Conservation (phyloP, 106 monocot species). For the Dactylorhiza incarnata region DNA sequence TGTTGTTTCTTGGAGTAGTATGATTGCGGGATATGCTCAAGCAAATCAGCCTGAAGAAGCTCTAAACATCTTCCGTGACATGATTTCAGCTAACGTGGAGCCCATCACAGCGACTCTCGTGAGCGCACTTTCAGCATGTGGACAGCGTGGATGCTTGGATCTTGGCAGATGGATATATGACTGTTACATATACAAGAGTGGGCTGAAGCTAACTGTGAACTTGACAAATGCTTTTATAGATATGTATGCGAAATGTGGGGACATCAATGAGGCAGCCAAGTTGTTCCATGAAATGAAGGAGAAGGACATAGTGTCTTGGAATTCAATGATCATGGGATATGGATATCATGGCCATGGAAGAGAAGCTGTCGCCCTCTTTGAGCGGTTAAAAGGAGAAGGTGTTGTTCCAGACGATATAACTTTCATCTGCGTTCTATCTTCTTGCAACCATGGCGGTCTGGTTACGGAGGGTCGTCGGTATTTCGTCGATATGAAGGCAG, state of each 20-base stretch:
- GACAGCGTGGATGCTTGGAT: constrained; percentile 41
- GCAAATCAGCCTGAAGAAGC: constrained; percentile 34
- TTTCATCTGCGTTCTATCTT: constrained; percentile 53
- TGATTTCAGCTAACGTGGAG: constrained; percentile 32
- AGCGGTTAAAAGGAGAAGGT: constrained; percentile 21
- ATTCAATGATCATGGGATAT: constrained; percentile 53
- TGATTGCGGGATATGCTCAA: constrained; percentile 59
- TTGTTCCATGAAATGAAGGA: constrained; percentile 48
- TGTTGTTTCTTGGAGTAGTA: constrained; percentile 63
- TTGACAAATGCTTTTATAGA: constrained; percentile 63
- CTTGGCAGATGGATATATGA: constrained; percentile 50
- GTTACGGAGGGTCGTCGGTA: constrained; percentile 40
- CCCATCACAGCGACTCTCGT: constrained; percentile 67
- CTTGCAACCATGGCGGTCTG: constrained; percentile 60
- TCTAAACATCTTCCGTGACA: constrained; percentile 37
- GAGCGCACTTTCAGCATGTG: constrained; percentile 55
- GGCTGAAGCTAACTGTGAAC: constrained; percentile 25
- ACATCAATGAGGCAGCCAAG: constrained; percentile 29
- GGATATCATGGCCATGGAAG: constrained; percentile 40
- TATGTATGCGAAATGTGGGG: constrained; percentile 76
- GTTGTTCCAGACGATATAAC: constrained; percentile 52
- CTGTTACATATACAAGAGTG: constrained; percentile 22
- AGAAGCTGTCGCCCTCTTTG: constrained; percentile 43
- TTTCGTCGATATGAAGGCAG: constrained; percentile 43
- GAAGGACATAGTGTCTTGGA: constrained; percentile 58